Percentiles rank a stretch among this genome's conserved stretches.
These are phyloP conservation scores for Acacia concinna DNA, from an alignment of 331 rosid species.

Conservation along the genomic window DNA sequence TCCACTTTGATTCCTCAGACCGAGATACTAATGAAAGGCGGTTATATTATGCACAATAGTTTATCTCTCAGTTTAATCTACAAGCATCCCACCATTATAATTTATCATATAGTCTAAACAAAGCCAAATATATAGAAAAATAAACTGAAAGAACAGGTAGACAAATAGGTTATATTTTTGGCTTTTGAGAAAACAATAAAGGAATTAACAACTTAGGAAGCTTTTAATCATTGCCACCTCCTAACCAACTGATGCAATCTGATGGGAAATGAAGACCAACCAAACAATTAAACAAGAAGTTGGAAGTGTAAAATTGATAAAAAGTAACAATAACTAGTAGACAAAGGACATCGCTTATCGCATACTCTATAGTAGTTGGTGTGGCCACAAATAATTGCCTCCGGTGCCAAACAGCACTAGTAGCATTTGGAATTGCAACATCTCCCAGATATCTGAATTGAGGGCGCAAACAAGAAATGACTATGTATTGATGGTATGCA, in stretches of 20 bases:
- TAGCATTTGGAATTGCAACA: slow-evolving; percentile 91
- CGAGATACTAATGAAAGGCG: background rate
- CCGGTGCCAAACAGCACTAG: slow-evolving; percentile 96
- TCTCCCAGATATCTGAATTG: slow-evolving; percentile 96
- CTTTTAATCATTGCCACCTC: background rate
- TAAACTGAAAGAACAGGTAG: background rate
- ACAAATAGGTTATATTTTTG: background rate
- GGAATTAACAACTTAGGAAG: background rate
- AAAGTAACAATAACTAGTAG: background rate
- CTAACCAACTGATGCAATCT: background rate
- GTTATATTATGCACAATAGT: background rate
- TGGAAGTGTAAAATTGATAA: background rate
- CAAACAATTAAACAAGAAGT: background rate
- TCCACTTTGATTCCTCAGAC: background rate
- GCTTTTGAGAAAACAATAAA: background rate
- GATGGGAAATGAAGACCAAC: background rate
- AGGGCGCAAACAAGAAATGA: slow-evolving; percentile 95
- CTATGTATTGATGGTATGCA: slow-evolving; percentile 87
- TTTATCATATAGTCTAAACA: background rate
- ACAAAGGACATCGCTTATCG: slow-evolving; percentile 38
- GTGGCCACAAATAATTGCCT: slow-evolving; percentile 92
- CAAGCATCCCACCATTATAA: background rate
- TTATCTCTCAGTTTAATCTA: background rate
- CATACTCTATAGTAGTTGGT: slow-evolving; percentile 99
- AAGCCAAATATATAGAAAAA: background rate